phyloP scores from a whole-genome alignment of 257 asterid species.

The Solanum bukasovii region DNA sequence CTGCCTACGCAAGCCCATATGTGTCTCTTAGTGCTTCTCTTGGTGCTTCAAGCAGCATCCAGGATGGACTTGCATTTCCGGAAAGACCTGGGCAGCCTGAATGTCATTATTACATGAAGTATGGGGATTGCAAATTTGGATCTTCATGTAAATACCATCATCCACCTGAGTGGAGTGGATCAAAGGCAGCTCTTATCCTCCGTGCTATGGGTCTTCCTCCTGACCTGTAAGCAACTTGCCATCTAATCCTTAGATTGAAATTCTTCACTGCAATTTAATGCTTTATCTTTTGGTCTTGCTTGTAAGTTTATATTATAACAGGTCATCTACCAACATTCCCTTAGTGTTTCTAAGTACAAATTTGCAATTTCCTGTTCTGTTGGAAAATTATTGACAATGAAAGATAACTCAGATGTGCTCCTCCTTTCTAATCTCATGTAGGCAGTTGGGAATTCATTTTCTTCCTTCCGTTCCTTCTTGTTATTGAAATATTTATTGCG shows the following conservation, averaged over 20 bases:
- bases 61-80: slow-evolving; percentile 37
- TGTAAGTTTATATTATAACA: neutral
- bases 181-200: slow-evolving; percentile 21
- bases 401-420: neutral
- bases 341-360: neutral
- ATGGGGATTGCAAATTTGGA: slow-evolving; percentile 64
- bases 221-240: slow-evolving; percentile 7
- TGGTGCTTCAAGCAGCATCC: slow-evolving; percentile 43
- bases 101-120: slow-evolving; percentile 58
- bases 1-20: slow-evolving; percentile 47
- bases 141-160: slow-evolving; percentile 65
- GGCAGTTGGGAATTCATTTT: neutral
- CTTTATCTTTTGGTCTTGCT: neutral
- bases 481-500: neutral
- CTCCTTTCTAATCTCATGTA: neutral
- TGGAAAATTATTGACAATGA: neutral
- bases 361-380: neutral
- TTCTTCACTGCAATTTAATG: neutral
- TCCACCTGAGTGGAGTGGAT: slow-evolving; percentile 46
- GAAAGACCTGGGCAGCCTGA: slow-evolving; percentile 72
- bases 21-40: slow-evolving; percentile 26
- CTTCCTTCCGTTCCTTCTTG: neutral
- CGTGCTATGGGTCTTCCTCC: slow-evolving; percentile 7
- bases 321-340: neutral
- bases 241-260: neutral